Percentiles rank a stretch among this genome's conserved stretches.
phyloP scores from a whole-genome alignment of 73 alveolate genomes.

The Diophrys appendiculata region DNA sequence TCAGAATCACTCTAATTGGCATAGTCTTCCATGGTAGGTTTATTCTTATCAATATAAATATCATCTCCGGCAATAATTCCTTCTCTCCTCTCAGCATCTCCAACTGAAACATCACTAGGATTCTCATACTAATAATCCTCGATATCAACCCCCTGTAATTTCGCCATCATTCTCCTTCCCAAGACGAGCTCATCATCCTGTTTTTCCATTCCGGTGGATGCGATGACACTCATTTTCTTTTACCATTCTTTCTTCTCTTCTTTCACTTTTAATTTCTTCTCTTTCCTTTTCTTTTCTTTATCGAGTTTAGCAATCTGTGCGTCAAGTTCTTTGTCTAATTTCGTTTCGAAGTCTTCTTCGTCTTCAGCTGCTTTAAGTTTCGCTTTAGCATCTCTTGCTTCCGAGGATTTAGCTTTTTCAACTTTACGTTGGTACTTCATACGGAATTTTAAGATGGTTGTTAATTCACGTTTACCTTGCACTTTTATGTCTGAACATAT shows the following conservation, averaged over 20 bases:
- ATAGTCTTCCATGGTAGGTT: slow-evolving; percentile 61
- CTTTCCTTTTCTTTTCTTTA: slow-evolving; percentile 72
- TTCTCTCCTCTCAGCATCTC: slow-evolving; percentile 47
- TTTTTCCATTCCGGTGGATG: slow-evolving; percentile 66
- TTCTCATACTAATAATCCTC: slow-evolving; percentile 48
- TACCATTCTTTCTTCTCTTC: slow-evolving; percentile 68
- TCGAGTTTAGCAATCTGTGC: slow-evolving; percentile 67
- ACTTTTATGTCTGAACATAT: slow-evolving; percentile 90
- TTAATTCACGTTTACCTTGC: slow-evolving; percentile 89
- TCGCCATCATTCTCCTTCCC: slow-evolving; percentile 62
- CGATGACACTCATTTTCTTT: slow-evolving; percentile 72
- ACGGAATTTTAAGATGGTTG: slow-evolving; percentile 86
- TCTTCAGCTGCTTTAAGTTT: slow-evolving; percentile 40
- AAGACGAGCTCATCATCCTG: slow-evolving; percentile 68
- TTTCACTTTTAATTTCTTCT: slow-evolving; percentile 70
- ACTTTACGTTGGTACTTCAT: slow-evolving; percentile 69
- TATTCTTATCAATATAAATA: neutral
- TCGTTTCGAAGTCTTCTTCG: slow-evolving; percentile 72
- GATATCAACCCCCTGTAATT: slow-evolving; percentile 52
- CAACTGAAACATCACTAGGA: slow-evolving; percentile 37
- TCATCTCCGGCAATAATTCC: neutral
- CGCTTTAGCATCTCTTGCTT: slow-evolving; percentile 45
- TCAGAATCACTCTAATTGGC: slow-evolving; percentile 11
- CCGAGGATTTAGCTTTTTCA: slow-evolving; percentile 64
- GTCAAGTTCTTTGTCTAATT: slow-evolving; percentile 70